Evolutionary conservation across 495 filamentous ascomycete species (phyloP).

Genomic region (Cercophora newfieldiana): DNA sequence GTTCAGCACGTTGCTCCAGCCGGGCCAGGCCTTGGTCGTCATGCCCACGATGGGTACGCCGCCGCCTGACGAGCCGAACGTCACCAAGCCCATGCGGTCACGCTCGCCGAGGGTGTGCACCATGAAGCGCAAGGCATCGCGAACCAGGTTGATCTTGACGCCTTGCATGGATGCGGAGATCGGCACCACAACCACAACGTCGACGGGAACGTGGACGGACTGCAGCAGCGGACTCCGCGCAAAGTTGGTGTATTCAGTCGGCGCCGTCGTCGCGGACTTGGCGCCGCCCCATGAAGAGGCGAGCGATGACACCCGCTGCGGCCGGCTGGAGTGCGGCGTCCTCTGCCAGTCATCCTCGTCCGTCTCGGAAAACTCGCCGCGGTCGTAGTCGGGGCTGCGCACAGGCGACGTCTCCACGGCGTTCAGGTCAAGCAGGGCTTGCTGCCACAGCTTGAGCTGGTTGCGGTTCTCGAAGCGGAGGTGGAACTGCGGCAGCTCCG

Average conservation of each 20-base stretch:
- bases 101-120: constrained; percentile 88
- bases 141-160: constrained; percentile 91
- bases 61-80: constrained; percentile 92
- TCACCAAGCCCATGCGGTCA: constrained; percentile 96
- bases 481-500: constrained; percentile 95
- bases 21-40: constrained; percentile 90
- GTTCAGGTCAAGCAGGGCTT: constrained; percentile 82
- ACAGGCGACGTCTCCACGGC: constrained; percentile 59
- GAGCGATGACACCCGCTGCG: constrained; percentile 80
- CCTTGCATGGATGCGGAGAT: constrained; percentile 99
- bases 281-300: constrained; percentile 82
- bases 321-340: constrained; percentile 54
- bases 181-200: constrained; percentile 95
- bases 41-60: constrained; percentile 96
- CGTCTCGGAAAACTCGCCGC: constrained; percentile 70
- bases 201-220: constrained; percentile 85
- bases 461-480: constrained; percentile 83
- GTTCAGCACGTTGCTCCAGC: constrained; percentile 84
- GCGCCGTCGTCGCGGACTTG: constrained; percentile 74
- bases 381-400: constrained; percentile 72
- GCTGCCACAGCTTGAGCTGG: constrained; percentile 89
- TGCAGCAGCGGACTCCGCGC: constrained; percentile 54
- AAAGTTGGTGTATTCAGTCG: constrained; percentile 77
- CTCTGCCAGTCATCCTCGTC: constrained; percentile 92
- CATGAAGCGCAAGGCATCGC: constrained; percentile 92